Evolutionary conservation across 305 asterid genomes (phyloP), one percentile per base, ranked within the genome.

Genomic region (Fraxinus greggii): DNA sequence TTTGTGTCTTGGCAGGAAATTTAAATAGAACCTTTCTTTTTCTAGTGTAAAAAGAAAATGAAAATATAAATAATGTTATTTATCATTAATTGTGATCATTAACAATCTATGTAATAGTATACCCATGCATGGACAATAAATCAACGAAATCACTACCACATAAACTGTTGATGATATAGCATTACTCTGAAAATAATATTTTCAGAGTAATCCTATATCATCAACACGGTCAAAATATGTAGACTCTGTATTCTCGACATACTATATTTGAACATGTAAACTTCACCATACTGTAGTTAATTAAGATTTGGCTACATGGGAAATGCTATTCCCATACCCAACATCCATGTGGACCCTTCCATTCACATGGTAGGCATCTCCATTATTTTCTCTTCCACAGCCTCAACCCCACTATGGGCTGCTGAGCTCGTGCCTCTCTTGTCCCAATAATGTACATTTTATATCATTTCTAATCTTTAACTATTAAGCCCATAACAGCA

Each of bases 371-470:
- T 78, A 77, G 67, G 88, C 86, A 83, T 65, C 70, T n/a, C 29
- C 69, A 59, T 59, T 5, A 19, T 59, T 21, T 59, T 21, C 54
- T 78, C 77, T 51, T 21, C 36, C 21, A 45, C 23, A 5, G 63
- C 70, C 38, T 35, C 38, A 35, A 5, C 38, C 59, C 15, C 42
- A 21, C 72, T 87, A 78, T 85, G 92, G 94, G 92, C 90, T 91
- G 92, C 85, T 86, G 86, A 72, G 89, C 88, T 85, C 90, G 97
- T 93, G 97, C 86, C 88, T 85, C 88, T 28, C 81, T 80, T 93
- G 97, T 90, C 96, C 90, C 95, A 94, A 78, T 24, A 84, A 86
- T 85, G 76, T 76, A 31, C 85, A 82, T 7, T 19, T 19, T 5
- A 56, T 56, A 56, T 56, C 67, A 56, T 19, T 5, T 56, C 26